A percentile compares a stretch with the other conserved stretches of the same genome.
phyloP scores from a whole-genome alignment of 2,329 filamentous ascomycete species.

The Penicillium janthinellum region DNA sequence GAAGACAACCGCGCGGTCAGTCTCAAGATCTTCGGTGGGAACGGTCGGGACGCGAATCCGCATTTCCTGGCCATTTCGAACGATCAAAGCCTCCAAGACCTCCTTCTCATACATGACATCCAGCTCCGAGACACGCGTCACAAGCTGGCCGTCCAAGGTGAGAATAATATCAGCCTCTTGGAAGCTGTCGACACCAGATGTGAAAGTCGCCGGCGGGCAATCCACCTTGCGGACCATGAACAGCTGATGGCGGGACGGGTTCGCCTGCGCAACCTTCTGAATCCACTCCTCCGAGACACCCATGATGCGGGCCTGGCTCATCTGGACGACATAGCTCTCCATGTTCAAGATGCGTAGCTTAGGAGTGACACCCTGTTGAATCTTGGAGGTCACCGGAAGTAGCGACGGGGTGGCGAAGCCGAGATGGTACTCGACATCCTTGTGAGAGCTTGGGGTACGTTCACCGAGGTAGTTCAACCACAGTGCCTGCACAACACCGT shows the following conservation, averaged over 20 bases:
- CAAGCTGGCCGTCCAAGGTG: slow-evolving; percentile 85
- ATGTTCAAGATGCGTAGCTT: slow-evolving; percentile 88
- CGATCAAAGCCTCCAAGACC: slow-evolving; percentile 77
- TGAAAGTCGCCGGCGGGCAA: slow-evolving; percentile 55
- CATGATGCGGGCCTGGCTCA: slow-evolving; percentile 97
- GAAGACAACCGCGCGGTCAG: slow-evolving; percentile 87
- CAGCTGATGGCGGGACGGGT: slow-evolving; percentile 89
- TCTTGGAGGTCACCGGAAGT: slow-evolving; percentile 82
- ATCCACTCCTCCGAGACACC: slow-evolving; percentile 97
- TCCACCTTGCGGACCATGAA: slow-evolving; percentile 97
- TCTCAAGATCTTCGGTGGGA: slow-evolving; percentile 86
- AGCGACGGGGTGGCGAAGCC: slow-evolving; percentile 87
- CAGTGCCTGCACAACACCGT: slow-evolving; percentile 89
- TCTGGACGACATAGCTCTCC: slow-evolving; percentile 92
- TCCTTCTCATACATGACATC: slow-evolving; percentile 96
- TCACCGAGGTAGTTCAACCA: slow-evolving; percentile 98
- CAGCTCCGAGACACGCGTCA: slow-evolving; percentile 88
- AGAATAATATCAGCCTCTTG: slow-evolving; percentile 91
- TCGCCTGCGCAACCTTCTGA: slow-evolving; percentile 80
- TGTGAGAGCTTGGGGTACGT: slow-evolving; percentile 72
- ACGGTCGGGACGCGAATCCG: slow-evolving; percentile 79
- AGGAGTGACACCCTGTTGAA: slow-evolving; percentile 76
- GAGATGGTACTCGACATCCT: slow-evolving; percentile 95
- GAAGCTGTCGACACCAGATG: slow-evolving; percentile 60
- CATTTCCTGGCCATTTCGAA: slow-evolving; percentile 81